Base-by-base conservation (phyloP, 495 filamentous ascomycete species). In the Aspergillus heteromorphus region DNA sequence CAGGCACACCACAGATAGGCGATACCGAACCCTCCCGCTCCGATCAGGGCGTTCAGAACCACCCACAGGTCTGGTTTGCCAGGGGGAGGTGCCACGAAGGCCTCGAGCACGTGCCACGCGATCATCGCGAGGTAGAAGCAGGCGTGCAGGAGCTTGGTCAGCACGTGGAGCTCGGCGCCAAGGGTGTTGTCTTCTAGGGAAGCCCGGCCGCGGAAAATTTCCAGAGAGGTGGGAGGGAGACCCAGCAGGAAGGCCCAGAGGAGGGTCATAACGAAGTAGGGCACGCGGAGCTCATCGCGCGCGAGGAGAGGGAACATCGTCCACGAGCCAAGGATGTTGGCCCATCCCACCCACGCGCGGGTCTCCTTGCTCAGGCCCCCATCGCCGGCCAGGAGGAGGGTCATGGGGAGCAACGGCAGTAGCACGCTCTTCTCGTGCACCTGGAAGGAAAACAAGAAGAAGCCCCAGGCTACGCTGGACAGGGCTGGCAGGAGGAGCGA, bases 381-480 rank as follows among this genome's bases (percentile, higher is more conserved):
- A 45, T 85, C 80, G 4, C 86, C 83, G 14, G 87, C 87, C 17
- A 97, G 80, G 4, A 96, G 74, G 8, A 96, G 72, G 0, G 91
- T 96, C 85, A 92, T 93, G 0, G 93, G 93, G 55, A 96, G 82
- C 20, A 97, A 76, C 2, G 93, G 93, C 0, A 98, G 80, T 5
- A 98, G 76, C 0, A 95, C 89, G 59, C 89, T 95, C 74, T 98
- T 98, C 71, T 98, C 93, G 67, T 98, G 93, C 0, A 98, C 93
- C 59, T 98, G 93, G 71, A 96, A 98, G 49, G 88, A 92, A 69
- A 91, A 96, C 10, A 98, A 73, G 69, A 97, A 98, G 75, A 98
- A 98, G 2, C 88, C 93, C 93, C 93, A 98, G 1, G 92, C 86
- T 0, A 87, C 89, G 14, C 85, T 78, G 1, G 91, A 86, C 16